Evolutionary conservation across 78 protist genomes (phyloP).

Genomic region (Anaeramoeba flamelloides): DNA sequence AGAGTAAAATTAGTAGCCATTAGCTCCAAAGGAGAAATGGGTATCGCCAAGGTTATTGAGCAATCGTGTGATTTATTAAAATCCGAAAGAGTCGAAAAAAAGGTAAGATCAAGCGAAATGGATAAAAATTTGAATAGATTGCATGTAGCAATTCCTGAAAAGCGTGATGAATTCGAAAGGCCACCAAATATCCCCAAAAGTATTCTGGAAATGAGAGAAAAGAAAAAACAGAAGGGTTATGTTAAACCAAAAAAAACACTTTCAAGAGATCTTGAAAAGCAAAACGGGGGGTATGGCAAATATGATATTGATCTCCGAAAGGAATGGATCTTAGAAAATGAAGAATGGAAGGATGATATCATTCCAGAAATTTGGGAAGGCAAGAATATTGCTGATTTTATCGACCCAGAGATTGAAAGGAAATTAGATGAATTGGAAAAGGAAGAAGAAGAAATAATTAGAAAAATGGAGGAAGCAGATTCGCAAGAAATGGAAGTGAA

Average conservation of each 20-base stretch:
- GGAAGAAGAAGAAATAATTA: too few relatives aligned
- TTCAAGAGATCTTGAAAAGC: constrained; percentile 25
- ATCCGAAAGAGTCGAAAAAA: constrained; percentile 49
- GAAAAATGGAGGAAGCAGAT: too few relatives aligned
- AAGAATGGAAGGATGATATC: constrained; percentile 73
- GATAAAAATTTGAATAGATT: constrained; percentile 30
- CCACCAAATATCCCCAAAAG: constrained; percentile 22
- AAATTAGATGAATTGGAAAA: too few relatives aligned
- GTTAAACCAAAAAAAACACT: constrained; percentile 6
- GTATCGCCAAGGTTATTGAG: too few relatives aligned
- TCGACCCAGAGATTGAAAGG: constrained; percentile 79
- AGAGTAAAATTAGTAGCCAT: too few relatives aligned
- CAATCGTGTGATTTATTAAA: constrained; percentile 77
- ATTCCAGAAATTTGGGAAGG: constrained; percentile 97
- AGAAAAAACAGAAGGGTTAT: neutral
- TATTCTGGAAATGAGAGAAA: constrained; percentile 2
- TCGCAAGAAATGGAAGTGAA: too few relatives aligned
- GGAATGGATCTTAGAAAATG: constrained; percentile 28
- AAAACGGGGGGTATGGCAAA: constrained; percentile 44
- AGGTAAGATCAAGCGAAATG: constrained; percentile 9
- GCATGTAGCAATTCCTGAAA: constrained; percentile 59
- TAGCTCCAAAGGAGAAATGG: too few relatives aligned
- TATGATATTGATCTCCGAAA: constrained; percentile 21
- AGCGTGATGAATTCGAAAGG: constrained; percentile 36
- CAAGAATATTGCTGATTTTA: constrained; percentile 64